Percentiles rank a stretch among this genome's conserved stretches.
These are phyloP conservation scores for Blastomyces parvus DNA, from an alignment of 2,329 filamentous ascomycete genomes.

Conservation along the genomic window DNA sequence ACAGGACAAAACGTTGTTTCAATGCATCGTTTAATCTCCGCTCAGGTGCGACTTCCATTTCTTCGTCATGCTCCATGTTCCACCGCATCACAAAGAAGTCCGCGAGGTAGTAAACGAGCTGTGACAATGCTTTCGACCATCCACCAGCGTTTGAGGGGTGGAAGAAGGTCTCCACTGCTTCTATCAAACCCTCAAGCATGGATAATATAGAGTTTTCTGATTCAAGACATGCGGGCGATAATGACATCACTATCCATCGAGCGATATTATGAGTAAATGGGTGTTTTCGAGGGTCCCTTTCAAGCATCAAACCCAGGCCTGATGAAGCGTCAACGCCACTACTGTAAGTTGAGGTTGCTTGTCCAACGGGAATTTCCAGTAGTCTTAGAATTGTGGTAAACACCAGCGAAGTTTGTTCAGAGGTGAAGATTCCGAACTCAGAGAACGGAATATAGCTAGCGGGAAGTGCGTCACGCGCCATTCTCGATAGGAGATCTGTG, in stretches of 20 bases:
- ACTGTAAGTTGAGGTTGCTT: slow-evolving; percentile 88
- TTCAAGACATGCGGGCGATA: slow-evolving; percentile 74
- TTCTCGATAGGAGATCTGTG: slow-evolving; percentile 77
- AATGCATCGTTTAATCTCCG: slow-evolving; percentile 70
- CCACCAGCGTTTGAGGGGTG: slow-evolving; percentile 90
- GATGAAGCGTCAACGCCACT: slow-evolving; percentile 67
- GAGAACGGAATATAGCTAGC: slow-evolving; percentile 69
- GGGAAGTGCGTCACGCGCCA: slow-evolving; percentile 73
- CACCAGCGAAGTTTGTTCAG: slow-evolving; percentile 81
- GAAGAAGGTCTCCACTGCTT: slow-evolving; percentile 96
- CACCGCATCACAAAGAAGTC: slow-evolving; percentile 96
- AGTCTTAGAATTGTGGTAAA: slow-evolving; percentile 85
- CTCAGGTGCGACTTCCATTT: slow-evolving; percentile 75
- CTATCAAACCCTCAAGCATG: slow-evolving; percentile 80
- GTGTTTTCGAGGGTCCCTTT: slow-evolving; percentile 88
- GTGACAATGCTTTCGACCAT: slow-evolving; percentile 84
- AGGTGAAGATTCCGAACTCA: slow-evolving; percentile 82
- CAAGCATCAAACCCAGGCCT: slow-evolving; percentile 74
- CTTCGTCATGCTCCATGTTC: slow-evolving; percentile 89
- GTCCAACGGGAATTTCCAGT: slow-evolving; percentile 91
- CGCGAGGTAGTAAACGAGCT: slow-evolving; percentile 82
- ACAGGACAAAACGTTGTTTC: slow-evolving; percentile 80
- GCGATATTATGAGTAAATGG: slow-evolving; percentile 87
- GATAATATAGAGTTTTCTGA: slow-evolving; percentile 70
- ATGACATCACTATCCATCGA: slow-evolving; percentile 81